These are phyloP conservation scores for Cyanidium caldarium DNA, from an alignment of 23 red algal genomes.

Conservation along the genomic window DNA sequence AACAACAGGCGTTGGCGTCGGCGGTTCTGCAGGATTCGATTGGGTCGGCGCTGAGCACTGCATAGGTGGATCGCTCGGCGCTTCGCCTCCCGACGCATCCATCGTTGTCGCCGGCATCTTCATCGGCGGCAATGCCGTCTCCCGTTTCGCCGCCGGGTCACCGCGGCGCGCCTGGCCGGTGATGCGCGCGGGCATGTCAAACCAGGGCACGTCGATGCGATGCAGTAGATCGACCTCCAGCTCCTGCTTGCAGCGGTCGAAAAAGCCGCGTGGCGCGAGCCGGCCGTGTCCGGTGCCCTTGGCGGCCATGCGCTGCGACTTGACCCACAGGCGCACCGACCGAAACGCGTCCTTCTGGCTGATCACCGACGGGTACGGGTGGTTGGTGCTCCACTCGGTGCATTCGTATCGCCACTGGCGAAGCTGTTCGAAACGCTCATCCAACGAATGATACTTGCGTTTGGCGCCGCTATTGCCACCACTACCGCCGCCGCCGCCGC, in stretches of 20 bases:
- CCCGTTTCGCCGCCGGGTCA: no score
- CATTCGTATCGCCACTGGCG: slow-evolving; percentile 1
- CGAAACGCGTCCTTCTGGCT: neutral
- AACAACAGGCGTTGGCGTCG: no score
- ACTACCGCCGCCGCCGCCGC: no score
- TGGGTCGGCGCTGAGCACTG: neutral
- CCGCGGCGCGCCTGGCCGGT: no score
- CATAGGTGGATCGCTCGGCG: neutral
- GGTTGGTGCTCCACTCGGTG: neutral
- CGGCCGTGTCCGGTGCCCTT: neutral
- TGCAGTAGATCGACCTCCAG: neutral
- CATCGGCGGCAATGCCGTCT: neutral
- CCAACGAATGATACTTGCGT: neutral
- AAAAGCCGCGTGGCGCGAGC: neutral
- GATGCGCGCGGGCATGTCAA: no score
- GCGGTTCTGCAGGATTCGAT: no score
- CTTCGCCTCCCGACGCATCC: neutral
- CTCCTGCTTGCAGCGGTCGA: neutral
- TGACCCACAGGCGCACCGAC: slow-evolving; percentile 5
- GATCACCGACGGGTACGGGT: neutral
- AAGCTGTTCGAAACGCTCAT: neutral
- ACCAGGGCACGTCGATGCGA: neutral
- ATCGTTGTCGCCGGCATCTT: neutral
- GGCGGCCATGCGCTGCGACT: neutral
- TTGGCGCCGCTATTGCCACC: neutral